Evolutionary conservation across 257 asterid species (phyloP).

Genomic region (Przewalskia tangutica): DNA sequence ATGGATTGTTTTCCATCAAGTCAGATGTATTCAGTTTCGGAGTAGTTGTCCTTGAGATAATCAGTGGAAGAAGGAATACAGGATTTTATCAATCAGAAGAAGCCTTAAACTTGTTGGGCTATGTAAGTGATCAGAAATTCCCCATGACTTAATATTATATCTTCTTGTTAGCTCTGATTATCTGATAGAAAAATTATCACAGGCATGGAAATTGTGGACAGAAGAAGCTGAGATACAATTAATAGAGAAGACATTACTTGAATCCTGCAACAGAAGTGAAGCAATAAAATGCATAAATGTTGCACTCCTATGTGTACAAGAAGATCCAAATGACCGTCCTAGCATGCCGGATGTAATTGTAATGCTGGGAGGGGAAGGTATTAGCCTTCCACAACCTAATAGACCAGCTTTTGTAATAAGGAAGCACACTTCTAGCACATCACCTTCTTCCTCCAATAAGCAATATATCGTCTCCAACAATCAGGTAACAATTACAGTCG

Average conservation of each 20-base stretch:
- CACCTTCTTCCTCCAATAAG: background rate
- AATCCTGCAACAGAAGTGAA: slow-evolving; percentile 4
- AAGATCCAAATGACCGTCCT: slow-evolving; percentile 17
- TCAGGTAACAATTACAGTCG: background rate
- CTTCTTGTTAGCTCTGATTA: background rate
- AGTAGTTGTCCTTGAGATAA: slow-evolving; percentile 14
- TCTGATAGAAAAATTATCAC: background rate
- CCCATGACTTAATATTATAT: background rate
- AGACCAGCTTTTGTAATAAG: slow-evolving; percentile 9
- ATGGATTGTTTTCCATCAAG: slow-evolving; percentile 12
- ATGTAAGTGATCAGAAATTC: slow-evolving; percentile 14
- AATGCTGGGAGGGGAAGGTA: slow-evolving; percentile 12
- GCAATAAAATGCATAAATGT: slow-evolving; percentile 12
- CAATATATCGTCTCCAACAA: background rate
- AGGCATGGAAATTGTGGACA: slow-evolving; percentile 23
- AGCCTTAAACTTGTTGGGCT: slow-evolving; percentile 13
- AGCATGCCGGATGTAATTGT: slow-evolving; percentile 13
- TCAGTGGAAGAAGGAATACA: slow-evolving; percentile 13
- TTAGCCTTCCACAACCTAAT: slow-evolving; percentile 8
- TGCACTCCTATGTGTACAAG: slow-evolving; percentile 20
- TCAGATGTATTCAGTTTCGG: slow-evolving; percentile 22
- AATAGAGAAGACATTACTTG: background rate
- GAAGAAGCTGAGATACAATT: slow-evolving; percentile 5
- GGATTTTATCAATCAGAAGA: slow-evolving; percentile 10
- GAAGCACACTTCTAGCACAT: background rate